Base-by-base conservation (phyloP, 805 yeast species). In the Candida broadrunensis region DNA sequence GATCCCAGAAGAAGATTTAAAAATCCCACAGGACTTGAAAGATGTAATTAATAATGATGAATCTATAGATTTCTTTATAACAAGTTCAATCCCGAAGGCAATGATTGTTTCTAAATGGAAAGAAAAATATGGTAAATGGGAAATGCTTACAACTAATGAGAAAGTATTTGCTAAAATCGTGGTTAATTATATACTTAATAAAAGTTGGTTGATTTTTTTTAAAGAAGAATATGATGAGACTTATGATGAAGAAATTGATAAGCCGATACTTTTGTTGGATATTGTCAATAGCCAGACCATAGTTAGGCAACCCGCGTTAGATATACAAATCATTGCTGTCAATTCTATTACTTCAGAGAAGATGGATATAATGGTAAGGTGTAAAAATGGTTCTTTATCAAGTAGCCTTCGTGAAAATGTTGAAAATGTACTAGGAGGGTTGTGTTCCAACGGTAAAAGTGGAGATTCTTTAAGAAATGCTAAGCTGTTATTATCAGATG, bases 101-200 rank as follows among this genome's bases (percentile, higher is more conserved):
- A 51, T 70, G 54, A 68, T 65, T 36, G 58, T 70, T 9, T 70
- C 74, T 13, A 64, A 60, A 44, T 70, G 75, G 75, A 70, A 66
- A 45, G 50, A 56, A 29, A 60, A 60, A 26, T 61, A 56, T 33
- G 75, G 73, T 2, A 68, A 67, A 41, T 70, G 74, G 74, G 74
- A 70, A 48, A 61, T 70, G 70, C 40, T 70, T 36, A 67, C 74
- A 0, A 49, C 61, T 9, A 59, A 54, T 39, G 71, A 67, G 27
- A 60, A 51, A 23, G 43, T 70, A 2, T 70, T 67, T 45, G 40
- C 63, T 29, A 69, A 68, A 46, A 57, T 70, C n/a, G 72, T 57
- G 5, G 64, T 61, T 13, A 67, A 67, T 47, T 60, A 67, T 40
- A 58, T 58, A n/a, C 38, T 53, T 35, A 48, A 52, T 36, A 54